A percentile compares a stretch with the other conserved stretches of the same genome.
Evolutionary conservation across 495 filamentous ascomycete species (phyloP).

Genomic region (Aspergillus baeticus): DNA sequence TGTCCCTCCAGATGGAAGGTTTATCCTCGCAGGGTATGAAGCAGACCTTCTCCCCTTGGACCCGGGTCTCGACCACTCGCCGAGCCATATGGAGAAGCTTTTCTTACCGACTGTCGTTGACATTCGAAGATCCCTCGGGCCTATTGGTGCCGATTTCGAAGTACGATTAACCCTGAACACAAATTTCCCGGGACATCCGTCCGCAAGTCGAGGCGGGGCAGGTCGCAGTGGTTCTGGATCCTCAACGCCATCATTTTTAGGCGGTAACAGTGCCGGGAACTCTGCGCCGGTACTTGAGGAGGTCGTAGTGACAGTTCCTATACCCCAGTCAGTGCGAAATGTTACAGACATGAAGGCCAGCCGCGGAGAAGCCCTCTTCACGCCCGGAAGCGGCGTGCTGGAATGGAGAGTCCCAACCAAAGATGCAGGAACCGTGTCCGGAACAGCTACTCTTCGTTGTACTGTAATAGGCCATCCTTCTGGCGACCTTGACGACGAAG

Average conservation of each 20-base stretch:
- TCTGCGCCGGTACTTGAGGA: constrained; percentile 69
- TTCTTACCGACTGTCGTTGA: constrained; percentile 81
- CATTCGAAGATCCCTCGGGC: constrained; percentile 75
- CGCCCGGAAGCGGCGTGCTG: constrained; percentile 64
- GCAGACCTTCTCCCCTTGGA: constrained; percentile 79
- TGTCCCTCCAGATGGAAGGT: constrained; percentile 92
- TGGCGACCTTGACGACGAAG: constrained; percentile 60
- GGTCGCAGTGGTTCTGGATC: constrained; percentile 47
- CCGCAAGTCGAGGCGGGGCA: constrained; percentile 32
- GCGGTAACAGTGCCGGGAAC: constrained; percentile 49
- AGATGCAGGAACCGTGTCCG: constrained; percentile 57
- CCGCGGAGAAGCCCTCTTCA: constrained; percentile 81
- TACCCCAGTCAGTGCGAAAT: constrained; percentile 79
- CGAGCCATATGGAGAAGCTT: constrained; percentile 58
- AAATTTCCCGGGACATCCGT: constrained; percentile 49
- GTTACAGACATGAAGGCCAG: constrained; percentile 81
- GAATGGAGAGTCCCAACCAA: constrained; percentile 84
- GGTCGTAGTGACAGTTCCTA: constrained; percentile 74
- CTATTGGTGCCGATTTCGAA: constrained; percentile 79
- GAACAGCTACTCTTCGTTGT: constrained; percentile 74
- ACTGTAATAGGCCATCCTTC: constrained; percentile 66
- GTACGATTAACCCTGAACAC: constrained; percentile 72
- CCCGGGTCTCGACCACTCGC: constrained; percentile 41
- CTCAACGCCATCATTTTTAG: constrained; percentile 62
- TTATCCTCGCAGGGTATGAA: constrained; percentile 91